Conservation (phyloP, 176 grass and related monocot species). For the Triticum urartu region DNA sequence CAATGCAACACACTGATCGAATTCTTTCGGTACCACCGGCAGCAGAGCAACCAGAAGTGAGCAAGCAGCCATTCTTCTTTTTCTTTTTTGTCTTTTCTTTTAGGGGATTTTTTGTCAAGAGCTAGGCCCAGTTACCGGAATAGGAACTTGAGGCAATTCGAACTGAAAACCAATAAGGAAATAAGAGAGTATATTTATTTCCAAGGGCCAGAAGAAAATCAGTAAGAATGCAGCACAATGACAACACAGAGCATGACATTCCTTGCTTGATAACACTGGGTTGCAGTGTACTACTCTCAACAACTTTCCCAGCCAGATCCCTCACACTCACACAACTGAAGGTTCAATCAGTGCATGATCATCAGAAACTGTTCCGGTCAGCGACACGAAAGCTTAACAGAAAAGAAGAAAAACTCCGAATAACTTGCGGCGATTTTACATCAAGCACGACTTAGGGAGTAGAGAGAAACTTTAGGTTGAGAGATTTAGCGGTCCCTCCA, state of each 20-base stretch:
- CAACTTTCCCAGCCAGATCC: constrained; percentile 8
- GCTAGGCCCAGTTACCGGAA: too few species aligned
- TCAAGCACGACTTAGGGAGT: neutral
- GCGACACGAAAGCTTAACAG: neutral
- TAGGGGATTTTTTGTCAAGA: too few species aligned
- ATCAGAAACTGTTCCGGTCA: constrained; percentile 10
- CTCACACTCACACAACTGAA: constrained; percentile 27
- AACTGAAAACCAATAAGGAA: neutral
- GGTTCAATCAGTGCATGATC: constrained; percentile 26
- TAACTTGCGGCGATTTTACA: constrained; percentile 15
- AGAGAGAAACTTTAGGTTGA: neutral
- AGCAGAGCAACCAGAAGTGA: too few species aligned
- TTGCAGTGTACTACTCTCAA: neutral
- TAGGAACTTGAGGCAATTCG: neutral
- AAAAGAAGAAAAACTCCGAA: neutral
- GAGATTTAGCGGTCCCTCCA: neutral
- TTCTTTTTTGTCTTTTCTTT: too few species aligned
- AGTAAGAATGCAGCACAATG: neutral
- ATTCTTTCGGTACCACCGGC: too few species aligned
- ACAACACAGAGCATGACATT: neutral
- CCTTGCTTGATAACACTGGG: neutral
- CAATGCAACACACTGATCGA: too few species aligned
- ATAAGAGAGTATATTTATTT: neutral
- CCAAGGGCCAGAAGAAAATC: neutral
- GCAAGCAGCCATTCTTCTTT: too few species aligned